A percentile compares a stretch with the other conserved stretches of the same genome.
Evolutionary conservation across 208 protist species (phyloP).

Genomic region (Spongospora subterranea): DNA sequence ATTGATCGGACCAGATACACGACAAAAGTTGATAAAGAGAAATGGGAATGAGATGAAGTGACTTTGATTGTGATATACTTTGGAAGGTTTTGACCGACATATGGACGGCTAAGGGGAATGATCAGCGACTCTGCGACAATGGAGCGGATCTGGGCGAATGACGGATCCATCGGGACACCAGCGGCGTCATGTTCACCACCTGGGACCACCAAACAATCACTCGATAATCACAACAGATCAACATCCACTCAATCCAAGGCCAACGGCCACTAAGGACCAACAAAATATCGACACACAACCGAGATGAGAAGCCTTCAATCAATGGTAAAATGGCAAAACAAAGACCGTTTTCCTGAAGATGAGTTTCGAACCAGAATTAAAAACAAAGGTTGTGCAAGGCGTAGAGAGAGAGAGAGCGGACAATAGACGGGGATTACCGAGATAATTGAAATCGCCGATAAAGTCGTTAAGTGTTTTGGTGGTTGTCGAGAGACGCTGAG

Average conservation of each 20-base stretch:
- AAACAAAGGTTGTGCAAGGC: background rate
- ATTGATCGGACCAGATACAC: too few species aligned
- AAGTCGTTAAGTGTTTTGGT: conserved; percentile 27
- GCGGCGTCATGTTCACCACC: background rate
- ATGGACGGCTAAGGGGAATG: conserved; percentile 2
- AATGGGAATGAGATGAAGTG: too few species aligned
- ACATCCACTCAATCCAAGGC: too few species aligned
- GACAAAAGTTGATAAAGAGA: too few species aligned
- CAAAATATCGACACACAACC: too few species aligned
- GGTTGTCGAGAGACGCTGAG: background rate
- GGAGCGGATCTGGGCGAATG: conserved; percentile 2
- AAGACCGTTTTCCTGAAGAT: background rate
- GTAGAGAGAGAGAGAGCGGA: too few species aligned
- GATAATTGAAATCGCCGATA: conserved; percentile 45
- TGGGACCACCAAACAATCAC: background rate
- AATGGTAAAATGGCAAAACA: too few species aligned
- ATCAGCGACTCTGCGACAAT: background rate
- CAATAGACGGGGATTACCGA: too few species aligned
- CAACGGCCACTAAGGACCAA: too few species aligned
- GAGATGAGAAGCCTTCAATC: too few species aligned
- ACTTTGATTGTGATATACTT: too few species aligned
- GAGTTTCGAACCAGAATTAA: background rate
- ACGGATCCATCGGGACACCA: background rate
- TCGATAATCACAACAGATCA: background rate
- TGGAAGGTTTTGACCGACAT: conserved; percentile 3